A percentile compares a stretch with the other conserved stretches of the same genome.
phyloP scores from a whole-genome alignment of 2,329 filamentous ascomycete species.

The Sporothrix inflata region DNA sequence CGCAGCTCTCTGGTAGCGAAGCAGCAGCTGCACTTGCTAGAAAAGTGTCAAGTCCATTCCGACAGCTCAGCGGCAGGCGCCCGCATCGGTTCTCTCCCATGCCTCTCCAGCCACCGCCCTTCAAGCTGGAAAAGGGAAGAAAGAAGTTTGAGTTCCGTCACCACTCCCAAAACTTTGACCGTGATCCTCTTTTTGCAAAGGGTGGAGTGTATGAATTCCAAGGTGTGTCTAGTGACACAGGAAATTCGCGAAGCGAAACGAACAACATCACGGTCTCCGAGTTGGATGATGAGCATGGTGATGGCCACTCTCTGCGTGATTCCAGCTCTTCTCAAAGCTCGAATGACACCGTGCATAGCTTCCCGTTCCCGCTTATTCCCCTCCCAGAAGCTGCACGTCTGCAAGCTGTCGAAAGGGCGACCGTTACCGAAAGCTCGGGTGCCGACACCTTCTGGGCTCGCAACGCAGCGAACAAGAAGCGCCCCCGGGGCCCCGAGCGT shows the following conservation, averaged over 20 bases:
- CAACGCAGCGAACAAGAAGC: conserved; percentile 1
- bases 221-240: conserved; percentile 15
- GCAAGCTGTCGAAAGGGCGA: conserved; percentile 34
- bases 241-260: neutral
- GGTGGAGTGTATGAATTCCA: conserved; percentile 24
- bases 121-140: conserved; percentile 21
- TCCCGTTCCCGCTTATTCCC: conserved; percentile 40
- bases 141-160: conserved; percentile 33
- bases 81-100: conserved; percentile 27
- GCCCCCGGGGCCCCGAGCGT: neutral
- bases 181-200: neutral
- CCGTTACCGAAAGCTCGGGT: neutral
- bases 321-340: conserved; percentile 32
- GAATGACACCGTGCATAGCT: conserved; percentile 34
- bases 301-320: conserved; percentile 12
- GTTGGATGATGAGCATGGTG: neutral
- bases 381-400: conserved; percentile 40
- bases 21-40: conserved; percentile 12
- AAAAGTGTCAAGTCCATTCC: conserved; percentile 31
- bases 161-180: conserved; percentile 24
- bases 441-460: neutral
- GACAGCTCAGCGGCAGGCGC: conserved; percentile 21
- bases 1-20: conserved; percentile 20
- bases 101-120: conserved; percentile 12
- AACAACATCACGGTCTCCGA: conserved; percentile 9